Evolutionary conservation across 768 basidiomycete genomes (phyloP).

Genomic region (Phylloporus sp.): DNA sequence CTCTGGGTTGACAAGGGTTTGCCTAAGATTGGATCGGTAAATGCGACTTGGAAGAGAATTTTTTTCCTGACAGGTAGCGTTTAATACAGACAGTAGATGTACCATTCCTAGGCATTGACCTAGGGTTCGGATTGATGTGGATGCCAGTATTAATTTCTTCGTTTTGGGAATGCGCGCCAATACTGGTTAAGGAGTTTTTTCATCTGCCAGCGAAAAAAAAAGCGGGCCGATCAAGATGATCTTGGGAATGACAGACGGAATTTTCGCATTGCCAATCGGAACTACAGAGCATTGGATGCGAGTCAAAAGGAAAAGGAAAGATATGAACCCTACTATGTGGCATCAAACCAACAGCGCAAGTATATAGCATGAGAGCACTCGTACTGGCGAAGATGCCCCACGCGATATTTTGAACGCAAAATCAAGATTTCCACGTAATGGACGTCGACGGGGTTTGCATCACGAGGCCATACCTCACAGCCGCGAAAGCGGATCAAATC

Average conservation of each 20-base stretch:
- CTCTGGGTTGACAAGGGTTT: background rate
- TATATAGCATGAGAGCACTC: background rate
- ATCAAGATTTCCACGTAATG: constrained; percentile 16
- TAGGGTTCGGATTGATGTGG: constrained; percentile 3
- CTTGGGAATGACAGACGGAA: background rate
- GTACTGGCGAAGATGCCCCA: background rate
- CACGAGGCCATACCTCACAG: constrained; percentile 7
- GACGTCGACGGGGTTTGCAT: background rate
- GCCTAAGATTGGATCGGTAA: background rate
- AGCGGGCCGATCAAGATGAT: constrained; percentile 12
- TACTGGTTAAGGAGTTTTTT: constrained; percentile 13
- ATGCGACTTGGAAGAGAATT: background rate
- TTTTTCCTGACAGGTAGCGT: background rate
- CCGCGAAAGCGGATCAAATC: constrained; percentile 1
- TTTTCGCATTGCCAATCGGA: background rate
- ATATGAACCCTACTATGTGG: background rate
- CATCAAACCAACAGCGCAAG: constrained; percentile 3
- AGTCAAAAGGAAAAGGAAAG: background rate
- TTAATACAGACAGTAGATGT: background rate
- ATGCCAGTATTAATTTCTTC: background rate
- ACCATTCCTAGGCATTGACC: background rate
- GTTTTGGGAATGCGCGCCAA: background rate
- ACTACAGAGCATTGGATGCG: background rate
- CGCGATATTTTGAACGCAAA: background rate
- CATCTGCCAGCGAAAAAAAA: constrained; percentile 9